Conservation (phyloP, 306 rosid species). For the Abrus pulchellus region DNA sequence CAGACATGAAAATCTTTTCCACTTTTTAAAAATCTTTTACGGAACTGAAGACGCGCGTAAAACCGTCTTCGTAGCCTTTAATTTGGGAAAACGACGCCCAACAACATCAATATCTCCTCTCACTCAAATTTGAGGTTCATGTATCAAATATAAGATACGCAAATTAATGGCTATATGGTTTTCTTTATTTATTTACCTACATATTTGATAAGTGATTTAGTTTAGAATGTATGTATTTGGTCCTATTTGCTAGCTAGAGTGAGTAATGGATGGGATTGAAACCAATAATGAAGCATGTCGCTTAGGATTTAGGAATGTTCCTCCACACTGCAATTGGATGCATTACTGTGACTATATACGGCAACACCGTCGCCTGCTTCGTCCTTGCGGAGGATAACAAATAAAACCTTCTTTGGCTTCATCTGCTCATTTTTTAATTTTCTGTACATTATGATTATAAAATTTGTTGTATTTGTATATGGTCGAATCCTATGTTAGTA, state of each 20-base stretch:
- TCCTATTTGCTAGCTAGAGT: not conserved
- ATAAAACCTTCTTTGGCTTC: conserved; percentile 18
- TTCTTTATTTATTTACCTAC: not conserved
- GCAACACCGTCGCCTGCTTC: conserved; percentile 46
- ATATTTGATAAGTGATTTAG: not conserved
- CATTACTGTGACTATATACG: conserved; percentile 20
- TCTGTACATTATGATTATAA: conserved; percentile 6
- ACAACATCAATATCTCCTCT: not conserved
- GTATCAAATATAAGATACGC: conserved; percentile 37
- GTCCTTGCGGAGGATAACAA: not conserved
- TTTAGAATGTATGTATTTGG: conserved; percentile 14
- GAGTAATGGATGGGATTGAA: conserved; percentile 17
- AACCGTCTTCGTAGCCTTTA: not conserved
- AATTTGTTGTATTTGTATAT: not conserved
- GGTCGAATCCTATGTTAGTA: conserved; percentile 49
- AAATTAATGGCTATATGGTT: conserved; percentile 3
- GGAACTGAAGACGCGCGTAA: conserved; percentile 22
- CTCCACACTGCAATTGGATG: conserved; percentile 47
- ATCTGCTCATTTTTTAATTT: not conserved
- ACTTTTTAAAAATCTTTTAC: conserved; percentile 44
- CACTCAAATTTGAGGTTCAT: conserved; percentile 38
- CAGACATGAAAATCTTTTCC: conserved; percentile 56
- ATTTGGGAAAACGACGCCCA: conserved; percentile 41
- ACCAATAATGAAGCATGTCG: conserved; percentile 45
- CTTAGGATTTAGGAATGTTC: conserved; percentile 54